Evolutionary conservation across 192 early-diverging fungal species (phyloP).

Genomic region (Entomortierella beljakovae): DNA sequence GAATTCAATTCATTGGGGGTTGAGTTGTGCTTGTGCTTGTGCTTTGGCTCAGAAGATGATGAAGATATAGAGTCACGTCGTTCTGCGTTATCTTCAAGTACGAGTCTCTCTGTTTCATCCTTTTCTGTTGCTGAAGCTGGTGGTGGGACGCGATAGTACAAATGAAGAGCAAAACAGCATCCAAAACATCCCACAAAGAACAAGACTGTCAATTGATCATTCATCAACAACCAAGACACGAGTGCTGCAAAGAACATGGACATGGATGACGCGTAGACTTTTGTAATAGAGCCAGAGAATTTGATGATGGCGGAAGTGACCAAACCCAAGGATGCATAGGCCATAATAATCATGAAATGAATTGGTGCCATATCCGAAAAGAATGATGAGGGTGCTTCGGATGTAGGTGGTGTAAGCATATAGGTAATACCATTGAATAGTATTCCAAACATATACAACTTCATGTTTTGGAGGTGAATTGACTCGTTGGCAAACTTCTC

Average conservation of each 20-base stretch:
- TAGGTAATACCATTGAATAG: conserved; percentile 54
- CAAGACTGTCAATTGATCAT: conserved; percentile 32
- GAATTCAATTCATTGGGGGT: conserved; percentile 3
- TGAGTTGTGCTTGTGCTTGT: background rate
- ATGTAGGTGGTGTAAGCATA: conserved; percentile 8
- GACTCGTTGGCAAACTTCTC: conserved; percentile 48
- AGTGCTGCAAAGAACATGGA: conserved; percentile 56
- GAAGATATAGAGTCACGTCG: conserved; percentile 19
- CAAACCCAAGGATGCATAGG: conserved; percentile 42
- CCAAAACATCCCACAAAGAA: conserved; percentile 56
- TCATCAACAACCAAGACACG: conserved; percentile 40
- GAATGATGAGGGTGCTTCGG: conserved; percentile 11
- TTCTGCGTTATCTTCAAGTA: background rate
- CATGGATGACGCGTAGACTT: conserved; percentile 53
- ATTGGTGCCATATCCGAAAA: conserved; percentile 41
- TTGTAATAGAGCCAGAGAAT: conserved; percentile 55
- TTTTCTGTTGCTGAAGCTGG: background rate
- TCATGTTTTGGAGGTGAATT: conserved; percentile 56
- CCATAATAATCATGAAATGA: conserved; percentile 44
- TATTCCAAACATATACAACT: conserved; percentile 56
- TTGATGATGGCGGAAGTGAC: conserved; percentile 57
- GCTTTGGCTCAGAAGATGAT: conserved; percentile 7
- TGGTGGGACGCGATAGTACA: conserved; percentile 43
- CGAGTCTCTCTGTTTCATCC: conserved; percentile 4
- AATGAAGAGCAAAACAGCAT: conserved; percentile 48